Conservation (phyloP, 305 asterid genomes). For the Solanum hybrid region DNA sequence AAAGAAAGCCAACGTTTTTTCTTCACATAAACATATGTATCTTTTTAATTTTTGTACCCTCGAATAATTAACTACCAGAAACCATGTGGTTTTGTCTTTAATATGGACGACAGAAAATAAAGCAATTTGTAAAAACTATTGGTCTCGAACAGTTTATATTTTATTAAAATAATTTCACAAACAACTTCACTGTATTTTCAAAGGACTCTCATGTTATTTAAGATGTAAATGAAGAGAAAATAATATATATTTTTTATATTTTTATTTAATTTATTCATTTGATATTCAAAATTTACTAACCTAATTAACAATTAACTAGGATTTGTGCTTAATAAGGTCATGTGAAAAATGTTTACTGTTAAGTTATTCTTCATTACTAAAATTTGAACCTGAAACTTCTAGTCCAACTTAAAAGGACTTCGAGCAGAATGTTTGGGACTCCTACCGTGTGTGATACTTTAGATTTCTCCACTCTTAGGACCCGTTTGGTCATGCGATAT, state of each 20-base stretch:
- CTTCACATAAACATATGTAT: not conserved
- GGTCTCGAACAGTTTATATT: not conserved
- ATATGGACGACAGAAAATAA: not conserved
- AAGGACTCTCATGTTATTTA: not conserved
- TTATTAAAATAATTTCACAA: not conserved
- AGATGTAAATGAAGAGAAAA: not conserved
- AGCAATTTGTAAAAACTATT: not conserved
- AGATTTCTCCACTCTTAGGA: not conserved
- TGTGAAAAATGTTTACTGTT: not conserved
- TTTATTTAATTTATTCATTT: not conserved
- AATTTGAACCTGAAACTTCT: not conserved
- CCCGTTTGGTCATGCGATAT: too few species aligned
- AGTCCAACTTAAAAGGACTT: not conserved
- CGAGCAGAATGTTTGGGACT: not conserved
- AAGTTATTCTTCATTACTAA: not conserved
- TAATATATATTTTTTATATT: not conserved
- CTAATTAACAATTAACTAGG: not conserved
- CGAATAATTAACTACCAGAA: not conserved
- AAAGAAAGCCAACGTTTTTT: not conserved
- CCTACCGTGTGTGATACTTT: not conserved
- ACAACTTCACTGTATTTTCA: not conserved
- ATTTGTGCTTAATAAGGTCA: not conserved
- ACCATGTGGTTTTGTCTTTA: not conserved
- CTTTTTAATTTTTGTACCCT: not conserved
- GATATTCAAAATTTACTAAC: not conserved